These are phyloP conservation scores for Pyrenophora tritici-repentis DNA, from an alignment of 2,329 filamentous ascomycete genomes.

Conservation along the genomic window DNA sequence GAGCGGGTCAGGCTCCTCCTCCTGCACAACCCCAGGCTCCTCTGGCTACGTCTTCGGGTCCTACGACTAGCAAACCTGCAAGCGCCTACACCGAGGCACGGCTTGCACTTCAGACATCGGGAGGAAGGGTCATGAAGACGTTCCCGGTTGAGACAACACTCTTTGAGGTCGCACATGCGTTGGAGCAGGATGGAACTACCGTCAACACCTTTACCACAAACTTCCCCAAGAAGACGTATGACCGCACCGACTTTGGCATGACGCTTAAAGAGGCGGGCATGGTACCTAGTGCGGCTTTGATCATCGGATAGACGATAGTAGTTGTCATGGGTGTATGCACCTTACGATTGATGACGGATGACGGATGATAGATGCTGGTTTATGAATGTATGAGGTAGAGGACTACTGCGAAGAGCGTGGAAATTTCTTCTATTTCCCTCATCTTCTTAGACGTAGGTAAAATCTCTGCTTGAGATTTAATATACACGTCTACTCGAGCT, in stretches of 20 bases:
- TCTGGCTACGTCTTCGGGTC: slow-evolving; percentile 53
- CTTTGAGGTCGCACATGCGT: slow-evolving; percentile 83
- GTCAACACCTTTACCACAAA: slow-evolving; percentile 82
- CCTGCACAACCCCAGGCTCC: slow-evolving; percentile 56
- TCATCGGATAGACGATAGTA: slow-evolving; percentile 58
- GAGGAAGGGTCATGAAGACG: slow-evolving; percentile 82
- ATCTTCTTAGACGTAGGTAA: no score
- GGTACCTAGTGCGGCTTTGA: slow-evolving; percentile 86
- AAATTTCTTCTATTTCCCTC: no score
- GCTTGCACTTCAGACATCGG: slow-evolving; percentile 76
- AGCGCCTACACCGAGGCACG: slow-evolving; percentile 79
- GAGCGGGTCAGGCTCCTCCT: slow-evolving; percentile 71
- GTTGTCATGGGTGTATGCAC: neutral
- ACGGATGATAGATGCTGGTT: neutral
- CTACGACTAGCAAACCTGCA: slow-evolving; percentile 64
- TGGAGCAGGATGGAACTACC: slow-evolving; percentile 71
- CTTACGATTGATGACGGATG: neutral
- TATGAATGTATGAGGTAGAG: neutral
- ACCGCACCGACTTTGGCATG: slow-evolving; percentile 75
- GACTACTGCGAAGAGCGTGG: no score
- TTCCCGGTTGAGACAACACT: slow-evolving; percentile 88
- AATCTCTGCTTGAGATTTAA: no score
- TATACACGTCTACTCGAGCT: no score
- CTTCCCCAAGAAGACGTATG: slow-evolving; percentile 83
- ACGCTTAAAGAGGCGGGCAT: slow-evolving; percentile 91